A percentile compares a stretch with the other conserved stretches of the same genome.
These are phyloP conservation scores for Chalara sp. DNA, from an alignment of 2,329 filamentous ascomycete species.

Conservation along the genomic window DNA sequence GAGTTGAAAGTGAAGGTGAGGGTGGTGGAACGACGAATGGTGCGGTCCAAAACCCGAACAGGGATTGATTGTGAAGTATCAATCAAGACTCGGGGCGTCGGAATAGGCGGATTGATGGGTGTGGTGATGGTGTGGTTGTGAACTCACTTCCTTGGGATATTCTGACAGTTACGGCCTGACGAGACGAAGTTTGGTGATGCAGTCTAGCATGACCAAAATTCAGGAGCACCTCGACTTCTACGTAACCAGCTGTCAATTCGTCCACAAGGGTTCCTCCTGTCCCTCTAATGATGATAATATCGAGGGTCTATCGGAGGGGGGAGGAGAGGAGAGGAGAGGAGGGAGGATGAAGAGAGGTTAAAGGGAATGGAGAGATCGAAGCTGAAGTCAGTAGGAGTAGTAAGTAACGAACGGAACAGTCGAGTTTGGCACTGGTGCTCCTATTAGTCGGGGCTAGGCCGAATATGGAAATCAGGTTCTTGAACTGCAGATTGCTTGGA, in stretches of 20 bases:
- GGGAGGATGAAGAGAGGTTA: not conserved
- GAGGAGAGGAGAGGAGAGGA: not conserved
- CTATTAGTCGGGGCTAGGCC: too few relatives aligned
- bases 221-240: constrained; percentile 6
- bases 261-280: not conserved
- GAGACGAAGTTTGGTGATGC: constrained; percentile 14
- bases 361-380: not conserved
- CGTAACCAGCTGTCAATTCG: not conserved
- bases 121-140: not conserved
- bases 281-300: not conserved
- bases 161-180: constrained; percentile 22
- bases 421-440: too few relatives aligned
- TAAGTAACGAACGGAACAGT: not conserved
- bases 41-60: not conserved
- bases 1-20: not conserved
- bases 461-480: too few relatives aligned
- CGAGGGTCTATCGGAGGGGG: not conserved
- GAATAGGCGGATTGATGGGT: constrained; percentile 5
- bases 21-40: not conserved
- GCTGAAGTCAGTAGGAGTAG: not conserved
- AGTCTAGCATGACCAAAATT: constrained; percentile 9
- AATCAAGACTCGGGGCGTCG: not conserved
- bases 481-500: too few relatives aligned
- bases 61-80: not conserved
- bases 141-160: constrained; percentile 5